Percentiles rank a stretch among this genome's conserved stretches.
Evolutionary conservation across 2,329 filamentous ascomycete genomes (phyloP).

Genomic region (Penicillium sclerotiorum): DNA sequence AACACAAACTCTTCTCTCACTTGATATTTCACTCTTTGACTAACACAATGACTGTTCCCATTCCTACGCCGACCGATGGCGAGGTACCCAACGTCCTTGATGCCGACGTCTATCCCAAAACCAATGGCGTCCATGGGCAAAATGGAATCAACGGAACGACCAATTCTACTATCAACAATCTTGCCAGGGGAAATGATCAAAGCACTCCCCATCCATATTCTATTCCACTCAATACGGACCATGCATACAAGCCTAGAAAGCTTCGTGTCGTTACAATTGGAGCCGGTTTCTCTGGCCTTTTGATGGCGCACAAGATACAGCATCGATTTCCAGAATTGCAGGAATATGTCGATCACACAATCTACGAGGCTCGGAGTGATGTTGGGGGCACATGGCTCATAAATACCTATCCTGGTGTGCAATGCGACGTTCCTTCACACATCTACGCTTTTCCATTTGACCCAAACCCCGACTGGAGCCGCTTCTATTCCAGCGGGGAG

Average conservation of each 20-base stretch:
- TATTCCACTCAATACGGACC: conserved; percentile 7
- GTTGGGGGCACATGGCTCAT: conserved; percentile 19
- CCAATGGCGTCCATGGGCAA: not conserved
- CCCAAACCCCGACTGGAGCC: conserved; percentile 47
- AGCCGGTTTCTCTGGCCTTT: conserved; percentile 24
- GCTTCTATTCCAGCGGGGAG: conserved; percentile 42
- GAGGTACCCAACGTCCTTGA: not conserved
- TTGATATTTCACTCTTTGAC: not conserved
- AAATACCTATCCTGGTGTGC: conserved; percentile 26
- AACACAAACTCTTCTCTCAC: not conserved
- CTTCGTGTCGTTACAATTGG: conserved; percentile 18
- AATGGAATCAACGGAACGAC: not conserved
- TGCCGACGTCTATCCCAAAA: not conserved
- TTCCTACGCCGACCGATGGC: not conserved
- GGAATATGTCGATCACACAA: conserved; percentile 10
- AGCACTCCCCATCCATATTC: not conserved
- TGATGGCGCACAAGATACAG: conserved; percentile 25
- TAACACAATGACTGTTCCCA: not conserved
- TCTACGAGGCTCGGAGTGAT: conserved; percentile 17
- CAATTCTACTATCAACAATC: not conserved
- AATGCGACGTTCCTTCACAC: conserved; percentile 23
- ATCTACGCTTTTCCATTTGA: conserved; percentile 46
- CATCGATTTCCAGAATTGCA: conserved; percentile 11
- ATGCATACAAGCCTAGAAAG: conserved; percentile 27
- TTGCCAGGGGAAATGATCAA: not conserved